These are phyloP conservation scores for Cucurbita argyrosperma DNA, from an alignment of 306 rosid genomes.

Conservation along the genomic window DNA sequence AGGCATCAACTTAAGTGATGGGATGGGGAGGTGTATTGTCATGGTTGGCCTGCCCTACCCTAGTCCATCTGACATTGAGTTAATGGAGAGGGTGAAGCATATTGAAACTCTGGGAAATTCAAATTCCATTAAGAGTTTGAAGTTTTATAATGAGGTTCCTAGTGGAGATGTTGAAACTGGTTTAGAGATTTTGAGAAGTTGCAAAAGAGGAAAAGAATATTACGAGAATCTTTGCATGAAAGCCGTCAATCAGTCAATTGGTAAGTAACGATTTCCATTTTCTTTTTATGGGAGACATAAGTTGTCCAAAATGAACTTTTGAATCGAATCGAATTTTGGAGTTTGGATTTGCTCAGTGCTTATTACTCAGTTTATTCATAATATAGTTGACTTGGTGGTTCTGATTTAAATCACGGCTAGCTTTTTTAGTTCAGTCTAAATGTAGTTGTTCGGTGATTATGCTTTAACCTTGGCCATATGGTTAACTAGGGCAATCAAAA, in stretches of 20 bases:
- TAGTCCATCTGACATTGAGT: slow-evolving; percentile 73
- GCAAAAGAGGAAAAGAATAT: slow-evolving; percentile 80
- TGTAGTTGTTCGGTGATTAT: neutral
- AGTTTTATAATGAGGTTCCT: slow-evolving; percentile 19
- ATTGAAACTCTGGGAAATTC: slow-evolving; percentile 54
- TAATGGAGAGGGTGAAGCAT: slow-evolving; percentile 81
- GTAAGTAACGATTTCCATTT: slow-evolving; percentile 22
- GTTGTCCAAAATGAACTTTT: neutral
- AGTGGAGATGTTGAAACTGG: slow-evolving; percentile 44
- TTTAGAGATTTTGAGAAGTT: slow-evolving; percentile 61
- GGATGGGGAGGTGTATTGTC: slow-evolving; percentile 86
- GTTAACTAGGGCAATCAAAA: neutral
- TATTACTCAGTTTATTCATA: neutral
- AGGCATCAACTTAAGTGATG: slow-evolving; percentile 96
- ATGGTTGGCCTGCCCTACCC: slow-evolving; percentile 98
- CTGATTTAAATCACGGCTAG: neutral
- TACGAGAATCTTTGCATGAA: slow-evolving; percentile 98
- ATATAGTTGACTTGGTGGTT: neutral
- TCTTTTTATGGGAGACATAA: neutral
- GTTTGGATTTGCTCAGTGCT: neutral
- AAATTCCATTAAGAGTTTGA: slow-evolving; percentile 17
- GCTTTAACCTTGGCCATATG: neutral
- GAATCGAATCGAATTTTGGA: neutral
- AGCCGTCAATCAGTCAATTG: slow-evolving; percentile 94
- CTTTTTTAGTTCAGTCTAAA: neutral